Evolutionary conservation across 2,329 filamentous ascomycete genomes (phyloP), one percentile per base, ranked within the genome.

Genomic region (Microcyclosporella mali): DNA sequence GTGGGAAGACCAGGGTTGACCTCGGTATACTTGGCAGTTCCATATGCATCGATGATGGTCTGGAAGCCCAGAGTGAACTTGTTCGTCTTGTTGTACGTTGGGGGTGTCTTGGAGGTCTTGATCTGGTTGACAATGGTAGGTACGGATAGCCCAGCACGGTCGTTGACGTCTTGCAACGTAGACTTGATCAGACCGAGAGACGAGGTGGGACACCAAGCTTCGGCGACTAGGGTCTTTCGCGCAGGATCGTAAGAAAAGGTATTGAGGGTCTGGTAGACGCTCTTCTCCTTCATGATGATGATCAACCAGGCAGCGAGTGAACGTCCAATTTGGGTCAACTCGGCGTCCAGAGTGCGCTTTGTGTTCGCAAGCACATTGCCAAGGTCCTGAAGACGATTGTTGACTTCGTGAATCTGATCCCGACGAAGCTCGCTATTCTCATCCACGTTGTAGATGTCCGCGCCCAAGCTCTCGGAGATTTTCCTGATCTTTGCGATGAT

Each of bases 41-140:
- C 94, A 62, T 98, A 98, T 19, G 94, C 92, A 59, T 98, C 90
- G 65, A 98, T 94, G 65, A 98, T 98, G 45, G 90, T 97, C 69
- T 98, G 92, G 73, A 98, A 98, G 17, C 84, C 92, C 60, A 95
- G 84, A 2, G 94, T 98, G 63, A 97, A 97, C 68, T 90, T 95
- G 75, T 98, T 98, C 25, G 89, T 95, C 72, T 94, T 94, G 67
- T 95, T 81, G 66, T 94, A 97, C 1, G 92, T 98, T 1, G 92
- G 92, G 18, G 94, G 92, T 4, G 87, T 97, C 75, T 95, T 97
- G 70, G 89, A 95, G 33, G 90, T 97, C 58, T 82, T 83, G 63
- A 98, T 92, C 71, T 95, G 88, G 66, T 97, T 97, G 72, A 98
- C 90, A 59, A 98, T 97, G 40, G 90, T 97, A 6, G 94, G 90